A percentile compares a stretch with the other conserved stretches of the same genome.
phyloP scores from a whole-genome alignment of 2,329 filamentous ascomycete genomes.

The Trichoderma sp. region DNA sequence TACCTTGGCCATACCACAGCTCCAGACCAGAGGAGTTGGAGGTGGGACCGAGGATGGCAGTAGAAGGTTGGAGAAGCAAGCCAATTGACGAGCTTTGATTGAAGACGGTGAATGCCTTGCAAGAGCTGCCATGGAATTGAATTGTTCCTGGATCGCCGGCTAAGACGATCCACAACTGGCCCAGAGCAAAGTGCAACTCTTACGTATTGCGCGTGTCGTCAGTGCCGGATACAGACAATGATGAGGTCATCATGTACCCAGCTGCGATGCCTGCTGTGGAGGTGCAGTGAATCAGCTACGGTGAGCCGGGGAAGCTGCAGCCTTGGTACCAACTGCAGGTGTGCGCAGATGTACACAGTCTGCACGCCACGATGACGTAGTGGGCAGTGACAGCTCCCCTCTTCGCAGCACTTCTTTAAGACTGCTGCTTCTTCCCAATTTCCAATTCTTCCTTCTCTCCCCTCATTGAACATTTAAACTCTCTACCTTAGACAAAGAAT shows the following conservation, averaged over 20 bases:
- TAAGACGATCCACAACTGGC: not conserved
- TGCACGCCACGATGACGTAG: conserved; percentile 24
- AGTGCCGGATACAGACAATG: conserved; percentile 4
- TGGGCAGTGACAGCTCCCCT: conserved; percentile 14
- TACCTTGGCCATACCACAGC: not conserved
- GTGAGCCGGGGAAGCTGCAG: not conserved
- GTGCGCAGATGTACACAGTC: not conserved
- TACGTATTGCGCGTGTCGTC: conserved; percentile 9
- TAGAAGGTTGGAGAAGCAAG: not conserved
- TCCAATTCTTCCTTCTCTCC: not conserved
- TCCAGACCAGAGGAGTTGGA: not conserved
- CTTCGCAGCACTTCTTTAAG: not conserved
- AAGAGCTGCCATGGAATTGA: not conserved
- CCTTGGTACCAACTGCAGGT: not conserved
- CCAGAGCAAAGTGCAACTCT: not conserved
- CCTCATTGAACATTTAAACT: conserved; percentile 9
- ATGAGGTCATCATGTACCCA: conserved; percentile 19
- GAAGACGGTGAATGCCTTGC: not conserved
- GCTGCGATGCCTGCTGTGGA: conserved; percentile 3
- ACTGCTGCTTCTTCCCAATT: conserved; percentile 11
- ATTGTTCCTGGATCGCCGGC: conserved; percentile 14
- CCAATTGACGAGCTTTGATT: not conserved
- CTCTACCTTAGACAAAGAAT: not conserved
- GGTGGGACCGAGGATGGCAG: not conserved
- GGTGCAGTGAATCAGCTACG: not conserved